These are phyloP conservation scores for Carex scoparia DNA, from an alignment of 176 grass and related monocot genomes.

Conservation along the genomic window DNA sequence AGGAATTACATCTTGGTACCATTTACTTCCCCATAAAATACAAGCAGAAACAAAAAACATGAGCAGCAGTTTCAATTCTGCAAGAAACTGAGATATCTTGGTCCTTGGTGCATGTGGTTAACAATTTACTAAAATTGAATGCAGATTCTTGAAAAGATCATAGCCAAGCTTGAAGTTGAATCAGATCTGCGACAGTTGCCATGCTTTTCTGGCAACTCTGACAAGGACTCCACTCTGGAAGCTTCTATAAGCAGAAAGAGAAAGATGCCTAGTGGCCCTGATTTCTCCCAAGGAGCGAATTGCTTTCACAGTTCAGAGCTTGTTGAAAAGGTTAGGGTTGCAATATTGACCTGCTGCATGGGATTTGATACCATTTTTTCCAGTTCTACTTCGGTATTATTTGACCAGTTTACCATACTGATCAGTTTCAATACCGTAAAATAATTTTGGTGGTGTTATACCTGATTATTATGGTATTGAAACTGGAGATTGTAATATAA, in stretches of 20 bases:
- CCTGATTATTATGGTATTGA: neutral
- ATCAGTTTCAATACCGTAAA: too few relatives aligned
- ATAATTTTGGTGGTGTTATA: neutral
- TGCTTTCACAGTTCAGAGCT: neutral
- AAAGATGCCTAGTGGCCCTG: neutral
- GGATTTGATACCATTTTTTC: neutral
- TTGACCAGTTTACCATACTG: neutral
- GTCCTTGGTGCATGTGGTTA: neutral
- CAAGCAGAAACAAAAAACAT: too few relatives aligned
- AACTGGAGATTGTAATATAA: neutral
- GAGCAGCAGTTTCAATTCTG: too few relatives aligned
- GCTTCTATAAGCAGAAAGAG: slow-evolving; percentile 11
- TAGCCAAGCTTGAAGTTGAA: slow-evolving; percentile 17
- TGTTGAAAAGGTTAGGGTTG: neutral
- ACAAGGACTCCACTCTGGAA: neutral
- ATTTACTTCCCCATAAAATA: too few relatives aligned
- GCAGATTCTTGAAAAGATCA: slow-evolving; percentile 16
- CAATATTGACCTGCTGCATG: neutral
- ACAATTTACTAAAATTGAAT: slow-evolving; percentile 9
- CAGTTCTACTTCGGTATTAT: neutral
- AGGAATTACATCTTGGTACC: too few relatives aligned
- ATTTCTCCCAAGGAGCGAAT: neutral
- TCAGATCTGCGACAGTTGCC: neutral
- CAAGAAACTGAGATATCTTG: neutral
- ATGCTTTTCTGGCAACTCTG: neutral